These are phyloP conservation scores for Crepidotus sp. DNA, from an alignment of 1,284 basidiomycete genomes.

Conservation along the genomic window DNA sequence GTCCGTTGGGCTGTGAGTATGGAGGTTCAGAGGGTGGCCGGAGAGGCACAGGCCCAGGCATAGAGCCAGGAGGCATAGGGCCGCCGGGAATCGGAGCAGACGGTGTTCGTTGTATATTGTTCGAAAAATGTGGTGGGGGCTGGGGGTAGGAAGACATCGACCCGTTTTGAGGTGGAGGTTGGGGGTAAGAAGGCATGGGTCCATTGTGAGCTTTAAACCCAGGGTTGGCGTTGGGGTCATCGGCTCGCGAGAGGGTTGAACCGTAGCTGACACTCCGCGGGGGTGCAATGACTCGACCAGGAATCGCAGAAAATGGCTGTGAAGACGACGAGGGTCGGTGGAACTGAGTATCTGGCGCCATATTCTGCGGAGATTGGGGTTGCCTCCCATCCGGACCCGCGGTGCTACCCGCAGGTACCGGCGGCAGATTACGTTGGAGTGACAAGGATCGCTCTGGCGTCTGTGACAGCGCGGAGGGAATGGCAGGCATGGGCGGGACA, in stretches of 20 bases:
- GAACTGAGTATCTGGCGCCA: constrained; percentile 4
- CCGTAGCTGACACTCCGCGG: constrained; percentile 38
- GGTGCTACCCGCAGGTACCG: constrained; percentile 8
- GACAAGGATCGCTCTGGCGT: constrained; percentile 4
- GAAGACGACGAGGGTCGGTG: constrained; percentile 18
- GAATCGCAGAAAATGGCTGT: constrained; percentile 28
- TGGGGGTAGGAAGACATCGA: constrained; percentile 7
- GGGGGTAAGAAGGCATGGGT: constrained; percentile 5
- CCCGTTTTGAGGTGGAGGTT: constrained; percentile 13
- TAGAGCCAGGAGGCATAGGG: constrained; percentile 19
- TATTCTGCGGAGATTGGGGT: constrained; percentile 1
- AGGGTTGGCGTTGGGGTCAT: constrained; percentile 13
- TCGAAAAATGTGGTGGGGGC: constrained; percentile 7
- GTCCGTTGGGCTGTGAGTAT: constrained; percentile 26
- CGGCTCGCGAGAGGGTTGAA: constrained; percentile 18
- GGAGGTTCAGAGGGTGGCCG: constrained; percentile 36
- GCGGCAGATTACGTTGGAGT: constrained; percentile 19
- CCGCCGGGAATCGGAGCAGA: constrained; percentile 21
- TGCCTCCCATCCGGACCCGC: constrained; percentile 1
- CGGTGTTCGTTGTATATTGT: constrained; percentile 20
- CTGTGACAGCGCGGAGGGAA: constrained; percentile 18
- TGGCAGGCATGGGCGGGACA: constrained; percentile 50
- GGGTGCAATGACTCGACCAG: constrained; percentile 29
- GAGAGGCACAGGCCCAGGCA: constrained; percentile 23
- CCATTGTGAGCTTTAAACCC: constrained; percentile 12